Evolutionary conservation across 306 rosid genomes (phyloP).

Genomic region (Prunus padus): DNA sequence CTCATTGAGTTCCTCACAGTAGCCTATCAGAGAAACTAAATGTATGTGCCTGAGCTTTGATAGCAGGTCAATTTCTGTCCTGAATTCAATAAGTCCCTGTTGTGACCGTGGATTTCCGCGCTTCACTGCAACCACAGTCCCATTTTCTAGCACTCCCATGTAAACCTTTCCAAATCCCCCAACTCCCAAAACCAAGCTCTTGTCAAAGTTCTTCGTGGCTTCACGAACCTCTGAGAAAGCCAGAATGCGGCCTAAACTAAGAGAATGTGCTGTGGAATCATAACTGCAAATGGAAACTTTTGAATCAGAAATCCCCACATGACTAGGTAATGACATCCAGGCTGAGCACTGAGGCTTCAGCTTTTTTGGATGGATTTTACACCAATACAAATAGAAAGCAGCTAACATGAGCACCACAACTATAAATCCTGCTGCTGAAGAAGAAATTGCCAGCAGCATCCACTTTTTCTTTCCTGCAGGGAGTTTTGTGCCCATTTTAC

Average conservation of each 20-base stretch:
- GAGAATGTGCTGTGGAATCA: conserved; percentile 32
- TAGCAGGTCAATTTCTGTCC: conserved; percentile 40
- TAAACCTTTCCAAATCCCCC: conserved; percentile 49
- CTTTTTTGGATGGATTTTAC: conserved; percentile 16
- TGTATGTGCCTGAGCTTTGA: conserved; percentile 42
- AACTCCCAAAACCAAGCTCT: conserved; percentile 35
- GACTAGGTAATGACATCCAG: conserved; percentile 28
- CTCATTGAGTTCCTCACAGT: conserved; percentile 39
- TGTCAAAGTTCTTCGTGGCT: conserved; percentile 35
- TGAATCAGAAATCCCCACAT: conserved; percentile 27
- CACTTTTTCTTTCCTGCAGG: conserved; percentile 15
- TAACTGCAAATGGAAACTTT: conserved; percentile 36
- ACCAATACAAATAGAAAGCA: conserved; percentile 8
- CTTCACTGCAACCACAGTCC: conserved; percentile 37
- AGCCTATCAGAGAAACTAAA: conserved; percentile 39
- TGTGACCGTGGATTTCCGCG: conserved; percentile 32
- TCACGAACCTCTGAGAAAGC: conserved; percentile 31
- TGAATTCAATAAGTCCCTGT: conserved; percentile 37
- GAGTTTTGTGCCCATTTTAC: conserved; percentile 12
- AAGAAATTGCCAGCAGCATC: conserved; percentile 21
- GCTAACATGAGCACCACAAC: conserved; percentile 25
- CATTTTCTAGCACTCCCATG: conserved; percentile 34
- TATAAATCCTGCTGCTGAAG: conserved; percentile 17
- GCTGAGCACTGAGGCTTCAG: conserved; percentile 6
- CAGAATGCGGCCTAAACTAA: conserved; percentile 23